Evolutionary conservation across 306 rosid genomes (phyloP), one percentile per base, ranked within the genome.

Genomic region (Corylus americana): DNA sequence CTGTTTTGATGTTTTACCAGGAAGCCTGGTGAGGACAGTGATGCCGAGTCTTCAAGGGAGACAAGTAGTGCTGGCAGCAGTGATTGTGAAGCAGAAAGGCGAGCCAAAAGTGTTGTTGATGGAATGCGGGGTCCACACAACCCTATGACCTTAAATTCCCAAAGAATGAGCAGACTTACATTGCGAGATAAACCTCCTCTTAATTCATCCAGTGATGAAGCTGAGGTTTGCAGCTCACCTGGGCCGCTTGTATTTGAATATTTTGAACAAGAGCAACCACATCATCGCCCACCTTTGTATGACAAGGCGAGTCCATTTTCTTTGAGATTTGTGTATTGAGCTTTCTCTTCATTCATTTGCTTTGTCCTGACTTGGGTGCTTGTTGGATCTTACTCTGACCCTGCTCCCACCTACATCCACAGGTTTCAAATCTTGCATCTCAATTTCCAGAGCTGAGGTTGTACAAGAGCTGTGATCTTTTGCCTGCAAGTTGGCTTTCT

Each of bases 401-500:
- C 29, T 13, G 42, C 64, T 53, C 45, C 72, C 71, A 76, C 61
- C 42, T 25, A 37, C 1, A 9, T 71, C 75, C 53, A 61, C 86
- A 91, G 90, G 78, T 87, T 72, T 59, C 73, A 49, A 45, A 20
- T 72, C 96, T 91, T 69, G 93, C 91, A 16, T 77, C 83, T 58
- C 74, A 83, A 59, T 88, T 86, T 77, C 91, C 90, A 8, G 67
- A 62, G 39, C 80, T 91, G 25, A 83, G 62, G 48, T 79, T 69
- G 73, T 77, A 79, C 79, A 86, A 80, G 57, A 91, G 96, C 64
- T 86, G 76, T 77, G 96, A 91, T 25, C 75, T 91, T 70, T 58
- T 80, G 29, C 90, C 90, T 22, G 11, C 70, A 13, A 91, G 96
- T 68, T 91, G 96, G 93, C 58, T 91, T 71, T 89, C 89, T 29